phyloP scores from a whole-genome alignment of 345 rosid genomes.

The Punica granatum region DNA sequence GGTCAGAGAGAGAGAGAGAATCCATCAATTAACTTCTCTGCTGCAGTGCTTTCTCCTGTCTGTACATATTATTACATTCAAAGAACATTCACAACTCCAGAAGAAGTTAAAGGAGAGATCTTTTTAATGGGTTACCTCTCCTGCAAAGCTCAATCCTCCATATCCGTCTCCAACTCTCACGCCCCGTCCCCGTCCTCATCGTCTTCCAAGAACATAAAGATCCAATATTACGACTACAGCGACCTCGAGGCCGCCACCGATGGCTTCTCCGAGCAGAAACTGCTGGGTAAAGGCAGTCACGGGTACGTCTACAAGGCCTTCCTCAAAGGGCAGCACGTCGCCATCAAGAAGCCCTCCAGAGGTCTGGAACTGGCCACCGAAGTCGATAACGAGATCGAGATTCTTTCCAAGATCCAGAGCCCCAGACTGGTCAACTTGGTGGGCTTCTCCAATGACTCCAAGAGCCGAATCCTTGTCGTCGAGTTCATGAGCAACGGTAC shows the following conservation, averaged over 20 bases:
- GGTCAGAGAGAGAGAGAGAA: too few species aligned
- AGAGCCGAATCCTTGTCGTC: constrained; percentile 73
- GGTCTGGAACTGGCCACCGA: constrained; percentile 55
- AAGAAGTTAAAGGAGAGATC: background rate
- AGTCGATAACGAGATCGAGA: constrained; percentile 90
- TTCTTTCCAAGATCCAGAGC: constrained; percentile 79
- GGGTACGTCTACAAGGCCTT: constrained; percentile 92
- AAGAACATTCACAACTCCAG: too few species aligned
- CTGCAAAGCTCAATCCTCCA: constrained; percentile 58
- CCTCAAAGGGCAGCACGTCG: constrained; percentile 78
- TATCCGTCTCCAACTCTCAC: constrained; percentile 22
- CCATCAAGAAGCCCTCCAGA: constrained; percentile 75
- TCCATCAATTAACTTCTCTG: too few species aligned
- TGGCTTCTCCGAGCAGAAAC: constrained; percentile 71
- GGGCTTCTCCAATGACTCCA: constrained; percentile 66
- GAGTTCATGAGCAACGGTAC: constrained; percentile 95
- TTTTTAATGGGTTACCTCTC: constrained; percentile 74
- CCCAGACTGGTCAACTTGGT: constrained; percentile 85
- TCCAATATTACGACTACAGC: constrained; percentile 71
- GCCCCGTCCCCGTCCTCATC: constrained; percentile 25
- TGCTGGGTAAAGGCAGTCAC: constrained; percentile 95
- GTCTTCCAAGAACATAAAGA: constrained; percentile 44
- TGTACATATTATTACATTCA: too few species aligned
- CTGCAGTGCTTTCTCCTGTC: too few species aligned
- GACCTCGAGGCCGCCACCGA: constrained; percentile 92